Evolutionary conservation across 441 rosid species (phyloP), one percentile per base, ranked within the genome.

Genomic region (Croton laevigatus): DNA sequence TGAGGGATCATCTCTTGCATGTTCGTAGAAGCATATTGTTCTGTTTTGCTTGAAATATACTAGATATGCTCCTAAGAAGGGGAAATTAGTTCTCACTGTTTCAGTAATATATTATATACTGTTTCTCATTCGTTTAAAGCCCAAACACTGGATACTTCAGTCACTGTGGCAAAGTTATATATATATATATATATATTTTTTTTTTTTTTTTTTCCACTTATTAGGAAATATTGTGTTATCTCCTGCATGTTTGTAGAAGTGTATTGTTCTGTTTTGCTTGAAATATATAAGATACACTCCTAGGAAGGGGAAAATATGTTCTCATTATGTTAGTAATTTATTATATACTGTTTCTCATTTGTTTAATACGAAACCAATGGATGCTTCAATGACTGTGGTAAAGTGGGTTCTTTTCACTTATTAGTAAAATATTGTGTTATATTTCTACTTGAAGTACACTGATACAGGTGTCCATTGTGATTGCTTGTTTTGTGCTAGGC

Each of bases 401-500:
- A 42, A 44, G 17, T 20, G 32, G 32, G 36, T n/a, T 62, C 12
- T 63, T 16, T 63, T 19, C 53, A 3, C 36, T 22, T 22, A 0
- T 44, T 27, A 48, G 17, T 36, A 51, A 36, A 19, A 1, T 55
- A 6, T 20, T 54, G 48, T 54, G 7, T 10, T 53, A 6, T 66
- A 17, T 53, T 10, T 55, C 22, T n/a, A 27, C 13, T 4, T 32
- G 20, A 32, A 45, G 13, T 45, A 69, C 8, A 58, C 57, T 69
- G 57, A 17, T 64, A n/a, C 37, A 45, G 17, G 2, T n/a, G 5
- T 8, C 14, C 9, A 22, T 3, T 58, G 36, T 61, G 23, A 37
- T 45, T 78, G 61, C 45, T 32, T 61, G 17, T 58, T 17, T 71
- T 58, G 59, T 70, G 19, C 38, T 71, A 94, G 99, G 98, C 98